Evolutionary conservation across 225 moss, liverwort and hornwort species (phyloP).

Genomic region (Pleurozium schreberi): DNA sequence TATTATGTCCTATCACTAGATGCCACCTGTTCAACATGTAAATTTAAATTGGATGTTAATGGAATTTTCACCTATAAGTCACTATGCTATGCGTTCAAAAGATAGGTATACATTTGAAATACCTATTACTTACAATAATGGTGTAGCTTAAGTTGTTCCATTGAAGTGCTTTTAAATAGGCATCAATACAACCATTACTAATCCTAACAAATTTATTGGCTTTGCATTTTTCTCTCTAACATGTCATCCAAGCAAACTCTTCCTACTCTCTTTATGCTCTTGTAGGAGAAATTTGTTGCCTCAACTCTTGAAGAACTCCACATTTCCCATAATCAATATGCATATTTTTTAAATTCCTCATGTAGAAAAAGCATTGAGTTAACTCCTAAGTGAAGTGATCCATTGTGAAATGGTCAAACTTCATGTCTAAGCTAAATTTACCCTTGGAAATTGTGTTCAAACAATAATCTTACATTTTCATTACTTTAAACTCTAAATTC

Average conservation of each 20-base stretch:
- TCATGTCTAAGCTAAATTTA: no score
- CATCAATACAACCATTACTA: accelerated
- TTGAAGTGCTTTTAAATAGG: neutral
- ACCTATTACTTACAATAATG: neutral
- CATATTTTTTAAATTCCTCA: neutral
- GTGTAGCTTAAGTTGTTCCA: neutral
- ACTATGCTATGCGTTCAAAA: no score
- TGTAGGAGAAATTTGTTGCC: accelerated
- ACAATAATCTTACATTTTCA: no score
- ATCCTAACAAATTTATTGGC: neutral
- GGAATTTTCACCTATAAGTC: no score
- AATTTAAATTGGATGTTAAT: no score
- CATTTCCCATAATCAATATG: neutral
- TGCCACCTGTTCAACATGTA: no score
- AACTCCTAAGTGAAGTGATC: no score
- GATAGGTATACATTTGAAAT: no score
- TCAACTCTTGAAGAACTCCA: neutral
- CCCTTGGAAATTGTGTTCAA: no score
- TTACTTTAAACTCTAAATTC: no score
- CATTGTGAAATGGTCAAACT: no score
- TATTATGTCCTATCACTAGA: no score
- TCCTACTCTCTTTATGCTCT: neutral
- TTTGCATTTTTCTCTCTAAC: neutral
- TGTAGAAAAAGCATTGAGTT: accelerated
- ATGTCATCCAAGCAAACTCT: neutral